Evolutionary conservation across 2,329 filamentous ascomycete species (phyloP).

Genomic region (Lasiodiplodia citricola): DNA sequence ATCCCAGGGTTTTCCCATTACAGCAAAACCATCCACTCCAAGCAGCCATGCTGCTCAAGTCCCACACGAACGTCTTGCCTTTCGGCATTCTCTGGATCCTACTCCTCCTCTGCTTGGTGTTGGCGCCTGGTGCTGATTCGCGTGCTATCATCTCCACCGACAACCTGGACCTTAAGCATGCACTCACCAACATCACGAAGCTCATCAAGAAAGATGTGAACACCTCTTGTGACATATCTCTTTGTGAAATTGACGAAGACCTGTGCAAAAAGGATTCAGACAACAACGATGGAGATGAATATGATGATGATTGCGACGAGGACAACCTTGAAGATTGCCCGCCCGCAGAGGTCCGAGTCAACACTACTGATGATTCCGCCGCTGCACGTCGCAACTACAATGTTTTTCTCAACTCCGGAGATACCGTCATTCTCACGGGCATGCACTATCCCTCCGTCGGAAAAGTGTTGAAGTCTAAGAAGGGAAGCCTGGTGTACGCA

Average conservation of each 20-base stretch:
- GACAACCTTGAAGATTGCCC: not conserved
- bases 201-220: not conserved
- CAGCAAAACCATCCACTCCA: not conserved
- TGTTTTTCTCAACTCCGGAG: rapidly evolving
- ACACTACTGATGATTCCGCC: not conserved
- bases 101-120: not conserved
- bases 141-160: not conserved
- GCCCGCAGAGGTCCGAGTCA: not conserved
- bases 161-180: not conserved
- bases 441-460: not conserved
- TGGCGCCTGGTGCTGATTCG: not conserved
- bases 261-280: not conserved
- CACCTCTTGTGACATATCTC: not conserved
- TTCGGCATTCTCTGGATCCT: not conserved
- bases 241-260: not conserved
- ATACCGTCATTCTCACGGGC: rapidly evolving
- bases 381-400: not conserved
- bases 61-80: too few species aligned
- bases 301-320: not conserved
- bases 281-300: not conserved
- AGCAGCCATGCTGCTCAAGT: not conserved
- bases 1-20: not conserved
- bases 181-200: not conserved
- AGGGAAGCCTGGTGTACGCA: not conserved
- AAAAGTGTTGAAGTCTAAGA: not conserved